Conservation (phyloP, 177 flowering plant genomes). For the Vitis hybrid region DNA sequence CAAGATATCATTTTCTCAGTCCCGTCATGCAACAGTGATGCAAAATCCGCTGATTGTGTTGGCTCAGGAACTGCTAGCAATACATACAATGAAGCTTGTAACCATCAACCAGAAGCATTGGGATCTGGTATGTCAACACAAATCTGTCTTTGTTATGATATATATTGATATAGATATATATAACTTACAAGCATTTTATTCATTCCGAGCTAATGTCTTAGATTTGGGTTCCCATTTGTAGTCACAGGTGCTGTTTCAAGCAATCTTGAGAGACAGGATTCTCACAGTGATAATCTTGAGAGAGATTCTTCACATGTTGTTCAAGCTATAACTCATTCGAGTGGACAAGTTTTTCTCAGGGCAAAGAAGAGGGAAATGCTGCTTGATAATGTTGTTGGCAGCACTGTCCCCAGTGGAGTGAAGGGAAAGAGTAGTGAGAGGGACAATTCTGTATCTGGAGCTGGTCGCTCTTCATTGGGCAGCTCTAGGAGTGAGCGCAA, state of each 20-base stretch:
- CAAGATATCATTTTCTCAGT: slow-evolving; percentile 49
- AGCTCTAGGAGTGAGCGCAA: slow-evolving; percentile 26
- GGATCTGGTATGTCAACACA: slow-evolving; percentile 35
- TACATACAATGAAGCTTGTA: slow-evolving; percentile 28
- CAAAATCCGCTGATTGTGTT: slow-evolving; percentile 33
- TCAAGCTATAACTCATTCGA: slow-evolving; percentile 8
- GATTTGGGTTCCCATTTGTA: not conserved
- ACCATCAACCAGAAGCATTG: slow-evolving; percentile 35
- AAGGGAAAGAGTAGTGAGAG: slow-evolving; percentile 65
- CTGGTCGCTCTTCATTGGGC: slow-evolving; percentile 22
- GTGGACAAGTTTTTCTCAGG: slow-evolving; percentile 11
- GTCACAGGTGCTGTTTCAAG: slow-evolving; percentile 25
- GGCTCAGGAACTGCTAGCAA: slow-evolving; percentile 40
- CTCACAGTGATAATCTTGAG: slow-evolving; percentile 12
- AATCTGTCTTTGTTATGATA: not conserved
- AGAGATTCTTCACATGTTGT: slow-evolving; percentile 12
- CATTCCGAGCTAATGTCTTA: too few relatives aligned
- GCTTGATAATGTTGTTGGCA: slow-evolving; percentile 33
- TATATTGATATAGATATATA: not conserved
- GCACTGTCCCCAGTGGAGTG: slow-evolving; percentile 22
- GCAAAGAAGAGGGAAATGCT: slow-evolving; percentile 32
- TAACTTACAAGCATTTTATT: not conserved
- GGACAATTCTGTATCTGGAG: slow-evolving; percentile 23
- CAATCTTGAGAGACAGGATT: slow-evolving; percentile 15
- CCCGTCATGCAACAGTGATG: slow-evolving; percentile 30